Percentiles rank a stretch among this genome's conserved stretches.
Conservation (phyloP, 164 flowering plant genomes). For the Stephania yunnanensis region DNA sequence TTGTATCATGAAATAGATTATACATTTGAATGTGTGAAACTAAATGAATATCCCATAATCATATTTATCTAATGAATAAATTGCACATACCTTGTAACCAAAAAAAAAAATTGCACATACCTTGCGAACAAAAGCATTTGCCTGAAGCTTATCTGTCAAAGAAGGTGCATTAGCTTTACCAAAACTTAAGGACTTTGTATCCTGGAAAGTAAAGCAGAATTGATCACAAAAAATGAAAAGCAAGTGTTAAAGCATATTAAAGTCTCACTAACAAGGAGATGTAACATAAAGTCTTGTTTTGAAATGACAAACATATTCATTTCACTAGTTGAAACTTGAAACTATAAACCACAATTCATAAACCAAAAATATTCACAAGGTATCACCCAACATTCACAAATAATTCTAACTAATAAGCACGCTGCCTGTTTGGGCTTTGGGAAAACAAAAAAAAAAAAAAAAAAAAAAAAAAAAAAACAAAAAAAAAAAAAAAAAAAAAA, state of each 20-base stretch:
- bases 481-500: too few relatives aligned
- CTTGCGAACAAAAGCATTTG: conserved; percentile 52
- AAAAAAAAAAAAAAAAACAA: background rate
- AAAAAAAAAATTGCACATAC: conserved; percentile 37
- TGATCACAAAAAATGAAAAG: background rate
- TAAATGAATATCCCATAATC: background rate
- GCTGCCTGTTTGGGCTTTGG: background rate
- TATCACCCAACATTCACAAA: background rate
- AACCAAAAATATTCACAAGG: background rate
- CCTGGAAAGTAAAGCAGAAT: conserved; percentile 19
- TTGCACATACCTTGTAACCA: conserved; percentile 42
- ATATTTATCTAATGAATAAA: conserved; percentile 6
- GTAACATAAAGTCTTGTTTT: background rate
- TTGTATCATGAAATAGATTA: too few relatives aligned
- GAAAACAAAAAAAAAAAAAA: background rate
- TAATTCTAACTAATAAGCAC: too few relatives aligned
- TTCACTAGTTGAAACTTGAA: background rate
- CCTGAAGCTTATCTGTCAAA: conserved; percentile 22
- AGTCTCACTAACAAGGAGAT: background rate
- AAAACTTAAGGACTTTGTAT: conserved; percentile 19
- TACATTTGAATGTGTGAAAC: too few relatives aligned
- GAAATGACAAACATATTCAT: conserved; percentile 4
- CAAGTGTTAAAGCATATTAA: background rate
- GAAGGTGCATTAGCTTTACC: conserved; percentile 15
- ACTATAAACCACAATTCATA: background rate